Evolutionary conservation across 257 asterid genomes (phyloP), one percentile per base, ranked within the genome.

Genomic region (Eucommia ulmoides): DNA sequence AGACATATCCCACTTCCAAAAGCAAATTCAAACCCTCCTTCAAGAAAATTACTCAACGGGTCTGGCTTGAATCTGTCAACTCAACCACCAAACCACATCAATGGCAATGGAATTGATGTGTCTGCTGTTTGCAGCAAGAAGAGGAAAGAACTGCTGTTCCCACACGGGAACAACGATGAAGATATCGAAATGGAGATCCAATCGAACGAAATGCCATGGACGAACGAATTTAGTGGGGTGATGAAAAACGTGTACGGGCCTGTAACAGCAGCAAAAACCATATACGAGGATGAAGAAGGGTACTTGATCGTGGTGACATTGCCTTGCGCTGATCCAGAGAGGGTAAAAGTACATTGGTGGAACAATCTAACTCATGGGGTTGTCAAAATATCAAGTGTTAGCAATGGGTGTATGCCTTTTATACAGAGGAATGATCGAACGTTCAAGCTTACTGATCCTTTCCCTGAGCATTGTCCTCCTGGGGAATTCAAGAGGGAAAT

Each of bases 401-500:
- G 93, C 52, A 81, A 77, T 9, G 70, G 77, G 7, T 74, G 84
- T 58, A 56, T 58, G 72, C 88, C 93, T 1, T 75, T 72, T 45
- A 66, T 84, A 41, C 78, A 75, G 52, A 84, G 93, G 42, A 71
- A 66, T 22, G 88, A 73, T 7, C 65, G 93, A 23, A 81, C 72
- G 0, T 83, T 73, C 62, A 78, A 72, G 66, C 80, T 84, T 42
- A 70, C 75, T 0, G 94, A 84, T 66, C 88, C 86, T 18, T 69
- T 74, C 10, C 93, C 93, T 0, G 93, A 81, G 72, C 93, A 81
- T 42, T 81, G 86, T 33, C 94, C 88, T 11, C 73, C 80, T 2
- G 93, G 88, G 19, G 88, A 84, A 41, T 84, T 84, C 71, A 69
- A 60, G 46, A 68, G 94, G 61, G 85, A 75, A 53, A 84, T 84